A percentile compares a stretch with the other conserved stretches of the same genome.
Evolutionary conservation across 2,329 filamentous ascomycete species (phyloP).

Genomic region (Trichoderma harzianum): DNA sequence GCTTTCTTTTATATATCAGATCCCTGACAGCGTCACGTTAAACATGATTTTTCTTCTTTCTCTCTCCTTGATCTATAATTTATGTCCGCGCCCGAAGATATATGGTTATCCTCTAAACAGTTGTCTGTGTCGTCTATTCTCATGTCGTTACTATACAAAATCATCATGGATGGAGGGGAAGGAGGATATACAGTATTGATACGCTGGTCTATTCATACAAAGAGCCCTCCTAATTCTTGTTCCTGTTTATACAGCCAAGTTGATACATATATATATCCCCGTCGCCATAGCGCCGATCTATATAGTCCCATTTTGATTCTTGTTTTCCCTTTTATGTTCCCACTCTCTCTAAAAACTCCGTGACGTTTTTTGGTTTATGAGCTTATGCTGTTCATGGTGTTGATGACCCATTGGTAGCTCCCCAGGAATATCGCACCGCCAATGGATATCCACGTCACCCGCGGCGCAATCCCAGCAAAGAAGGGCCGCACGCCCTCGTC

Average conservation of each 20-base stretch:
- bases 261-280: constrained; percentile 1
- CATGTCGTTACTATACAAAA: not conserved
- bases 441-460: constrained; percentile 91
- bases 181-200: not conserved
- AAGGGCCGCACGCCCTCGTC: constrained; percentile 66
- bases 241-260: constrained; percentile 13
- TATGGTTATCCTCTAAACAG: not conserved
- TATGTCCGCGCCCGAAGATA: not conserved
- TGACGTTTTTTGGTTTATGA: not conserved
- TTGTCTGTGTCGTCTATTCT: not conserved
- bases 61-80: not conserved
- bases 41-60: not conserved
- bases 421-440: constrained; percentile 94
- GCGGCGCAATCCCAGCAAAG: constrained; percentile 73
- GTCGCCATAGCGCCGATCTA: not conserved
- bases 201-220: constrained; percentile 13
- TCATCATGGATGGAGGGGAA: not conserved
- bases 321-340: not conserved
- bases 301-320: not conserved
- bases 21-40: constrained; percentile 3
- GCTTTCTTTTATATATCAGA: not conserved
- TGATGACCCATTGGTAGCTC: constrained; percentile 85
- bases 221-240: constrained; percentile 11
- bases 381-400: constrained; percentile 51
- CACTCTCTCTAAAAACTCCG: not conserved